Percentiles rank a stretch among this genome's conserved stretches.
These are phyloP conservation scores for baker's yeast (Saccharomyces cerevisiae) DNA, from an alignment of 805 yeast species.

Conservation along the genomic window DNA sequence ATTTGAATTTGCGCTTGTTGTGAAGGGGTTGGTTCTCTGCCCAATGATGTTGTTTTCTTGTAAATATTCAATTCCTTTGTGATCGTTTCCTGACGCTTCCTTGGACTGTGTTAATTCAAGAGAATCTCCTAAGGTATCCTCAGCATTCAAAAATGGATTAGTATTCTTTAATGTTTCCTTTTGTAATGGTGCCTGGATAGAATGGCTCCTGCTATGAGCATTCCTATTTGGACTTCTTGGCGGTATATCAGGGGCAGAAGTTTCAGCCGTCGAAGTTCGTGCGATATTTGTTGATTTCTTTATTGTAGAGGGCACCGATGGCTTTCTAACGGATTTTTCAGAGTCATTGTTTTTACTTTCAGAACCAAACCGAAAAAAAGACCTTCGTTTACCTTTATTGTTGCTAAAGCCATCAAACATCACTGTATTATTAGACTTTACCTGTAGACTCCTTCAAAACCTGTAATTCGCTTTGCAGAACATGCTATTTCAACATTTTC, in stretches of 20 bases:
- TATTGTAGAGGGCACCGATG: background rate
- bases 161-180: slow-evolving; percentile 4
- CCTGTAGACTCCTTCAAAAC: background rate
- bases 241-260: background rate
- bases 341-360: slow-evolving; percentile 6
- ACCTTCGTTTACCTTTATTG: slow-evolving; percentile 12
- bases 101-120: background rate
- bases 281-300: background rate
- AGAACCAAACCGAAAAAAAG: slow-evolving; percentile 17
- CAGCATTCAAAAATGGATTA: slow-evolving; percentile 2
- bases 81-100: background rate
- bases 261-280: background rate
- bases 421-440: background rate
- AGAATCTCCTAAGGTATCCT: background rate
- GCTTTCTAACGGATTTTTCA: slow-evolving; percentile 6
- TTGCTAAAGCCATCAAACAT: slow-evolving; percentile 14
- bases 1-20: background rate
- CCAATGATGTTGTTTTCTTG: background rate
- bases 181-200: slow-evolving; percentile 5
- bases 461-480: background rate
- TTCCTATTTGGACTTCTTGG: background rate
- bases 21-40: background rate
- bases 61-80: background rate
- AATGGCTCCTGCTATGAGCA: background rate
- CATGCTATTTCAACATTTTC: background rate